phyloP scores from a whole-genome alignment of 257 asterid species.

The Capsicum baccatum region DNA sequence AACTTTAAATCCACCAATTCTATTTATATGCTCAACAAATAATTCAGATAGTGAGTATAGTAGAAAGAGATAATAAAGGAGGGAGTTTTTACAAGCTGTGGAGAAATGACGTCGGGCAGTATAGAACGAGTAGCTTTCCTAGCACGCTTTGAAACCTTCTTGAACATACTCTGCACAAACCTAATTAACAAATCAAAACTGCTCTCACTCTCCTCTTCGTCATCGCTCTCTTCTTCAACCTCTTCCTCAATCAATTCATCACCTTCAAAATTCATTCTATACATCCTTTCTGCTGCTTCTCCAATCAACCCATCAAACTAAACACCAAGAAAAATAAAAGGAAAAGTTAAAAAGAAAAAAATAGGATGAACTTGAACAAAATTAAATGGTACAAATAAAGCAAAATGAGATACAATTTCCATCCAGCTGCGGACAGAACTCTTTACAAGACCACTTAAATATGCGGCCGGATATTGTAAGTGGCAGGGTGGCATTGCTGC shows the following conservation, averaged over 20 bases:
- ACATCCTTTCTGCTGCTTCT: conserved; percentile 37
- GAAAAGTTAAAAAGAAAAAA: neutral
- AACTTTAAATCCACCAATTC: neutral
- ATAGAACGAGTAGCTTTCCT: conserved; percentile 43
- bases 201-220: conserved; percentile 45
- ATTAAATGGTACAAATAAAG: neutral
- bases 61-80: neutral
- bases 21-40: neutral
- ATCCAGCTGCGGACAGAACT: too few relatives aligned
- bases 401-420: too few relatives aligned
- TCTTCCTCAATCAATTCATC: conserved; percentile 35
- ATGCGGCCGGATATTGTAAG: too few relatives aligned
- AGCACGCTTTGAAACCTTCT: conserved; percentile 43
- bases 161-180: conserved; percentile 45
- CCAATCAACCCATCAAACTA: conserved; percentile 38
- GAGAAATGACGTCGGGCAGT: conserved; percentile 44
- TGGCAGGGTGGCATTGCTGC: too few relatives aligned
- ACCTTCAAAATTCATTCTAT: conserved; percentile 32
- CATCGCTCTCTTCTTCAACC: conserved; percentile 40
- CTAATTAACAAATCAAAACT: conserved; percentile 44
- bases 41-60: neutral
- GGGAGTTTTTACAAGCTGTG: conserved; percentile 44
- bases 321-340: neutral
- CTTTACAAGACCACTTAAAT: too few relatives aligned
- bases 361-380: neutral